Evolutionary conservation across 192 early-diverging fungal species (phyloP).

Genomic region (Coemansia reversa): DNA sequence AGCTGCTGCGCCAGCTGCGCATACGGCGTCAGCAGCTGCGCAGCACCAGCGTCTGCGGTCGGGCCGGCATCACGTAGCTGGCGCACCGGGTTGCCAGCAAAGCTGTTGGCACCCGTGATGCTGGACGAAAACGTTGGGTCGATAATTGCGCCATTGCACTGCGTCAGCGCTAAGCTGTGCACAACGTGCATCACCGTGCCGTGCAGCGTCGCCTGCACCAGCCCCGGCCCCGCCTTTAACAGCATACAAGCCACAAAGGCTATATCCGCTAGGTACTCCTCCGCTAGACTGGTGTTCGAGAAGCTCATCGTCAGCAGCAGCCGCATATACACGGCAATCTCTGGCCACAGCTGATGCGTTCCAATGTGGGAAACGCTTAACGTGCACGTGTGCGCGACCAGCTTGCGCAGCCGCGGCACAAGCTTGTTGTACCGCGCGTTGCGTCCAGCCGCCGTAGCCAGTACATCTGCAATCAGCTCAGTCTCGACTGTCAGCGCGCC

Average conservation of each 20-base stretch:
- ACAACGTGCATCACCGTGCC: conserved; percentile 92
- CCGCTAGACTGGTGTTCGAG: conserved; percentile 72
- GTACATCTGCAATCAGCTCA: conserved; percentile 83
- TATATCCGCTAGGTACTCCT: conserved; percentile 81
- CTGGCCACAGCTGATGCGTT: conserved; percentile 85
- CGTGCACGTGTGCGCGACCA: conserved; percentile 76
- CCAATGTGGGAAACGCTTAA: conserved; percentile 69
- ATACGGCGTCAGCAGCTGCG: conserved; percentile 60
- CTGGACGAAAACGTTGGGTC: conserved; percentile 76
- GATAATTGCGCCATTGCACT: conserved; percentile 81
- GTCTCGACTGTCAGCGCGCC: conserved; percentile 76
- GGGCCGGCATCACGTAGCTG: conserved; percentile 35
- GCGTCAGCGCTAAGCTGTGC: conserved; percentile 75
- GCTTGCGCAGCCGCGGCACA: conserved; percentile 75
- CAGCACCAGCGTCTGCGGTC: conserved; percentile 28
- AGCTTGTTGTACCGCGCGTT: conserved; percentile 79
- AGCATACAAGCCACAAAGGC: conserved; percentile 83
- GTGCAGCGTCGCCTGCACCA: conserved; percentile 86
- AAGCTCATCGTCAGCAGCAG: conserved; percentile 90
- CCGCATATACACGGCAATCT: conserved; percentile 86
- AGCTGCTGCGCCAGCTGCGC: conserved; percentile 60
- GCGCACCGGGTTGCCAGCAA: conserved; percentile 57
- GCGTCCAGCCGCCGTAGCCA: conserved; percentile 76
- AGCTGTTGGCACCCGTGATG: conserved; percentile 66
- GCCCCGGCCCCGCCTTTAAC: conserved; percentile 78